Conservation (phyloP, 2,329 filamentous ascomycete genomes). For the Fusarium devonianum region DNA sequence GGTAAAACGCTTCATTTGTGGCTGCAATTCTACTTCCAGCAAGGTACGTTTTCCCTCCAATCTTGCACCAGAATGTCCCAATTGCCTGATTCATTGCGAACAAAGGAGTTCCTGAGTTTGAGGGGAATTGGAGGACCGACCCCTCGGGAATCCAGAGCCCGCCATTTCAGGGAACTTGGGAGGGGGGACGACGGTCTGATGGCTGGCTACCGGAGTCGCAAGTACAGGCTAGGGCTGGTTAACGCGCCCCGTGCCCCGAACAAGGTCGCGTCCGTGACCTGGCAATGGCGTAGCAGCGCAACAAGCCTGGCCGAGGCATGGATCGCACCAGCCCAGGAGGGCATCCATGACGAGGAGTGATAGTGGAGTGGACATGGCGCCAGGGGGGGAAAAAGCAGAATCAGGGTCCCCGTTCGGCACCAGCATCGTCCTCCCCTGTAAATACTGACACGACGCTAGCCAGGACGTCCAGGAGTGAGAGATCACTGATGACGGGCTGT, state of each 20-base stretch:
- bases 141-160: slow-evolving; percentile 30
- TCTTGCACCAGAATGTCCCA: background rate
- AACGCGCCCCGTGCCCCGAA: background rate
- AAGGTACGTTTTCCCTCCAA: too few species aligned
- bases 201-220: slow-evolving; percentile 16
- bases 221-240: slow-evolving; percentile 19
- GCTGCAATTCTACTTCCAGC: too few species aligned
- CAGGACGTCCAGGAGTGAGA: slow-evolving; percentile 17
- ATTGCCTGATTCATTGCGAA: slow-evolving; percentile 9
- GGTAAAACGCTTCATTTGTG: too few species aligned
- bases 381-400: slow-evolving; percentile 31
- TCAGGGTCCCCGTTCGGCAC: slow-evolving; percentile 33
- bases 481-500: slow-evolving; percentile 13
- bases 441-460: slow-evolving; percentile 36
- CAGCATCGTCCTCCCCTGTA: slow-evolving; percentile 31
- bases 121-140: slow-evolving; percentile 39
- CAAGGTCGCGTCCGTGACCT: slow-evolving; percentile 23
- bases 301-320: slow-evolving; percentile 29
- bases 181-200: slow-evolving; percentile 21
- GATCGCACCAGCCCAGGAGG: slow-evolving; percentile 25
- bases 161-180: slow-evolving; percentile 3
- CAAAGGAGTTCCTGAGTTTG: slow-evolving; percentile 38
- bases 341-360: slow-evolving; percentile 16
- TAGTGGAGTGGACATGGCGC: slow-evolving; percentile 13
- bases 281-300: slow-evolving; percentile 19